Base-by-base conservation (phyloP, 768 basidiomycete genomes). In the Tremella mesenterica region DNA sequence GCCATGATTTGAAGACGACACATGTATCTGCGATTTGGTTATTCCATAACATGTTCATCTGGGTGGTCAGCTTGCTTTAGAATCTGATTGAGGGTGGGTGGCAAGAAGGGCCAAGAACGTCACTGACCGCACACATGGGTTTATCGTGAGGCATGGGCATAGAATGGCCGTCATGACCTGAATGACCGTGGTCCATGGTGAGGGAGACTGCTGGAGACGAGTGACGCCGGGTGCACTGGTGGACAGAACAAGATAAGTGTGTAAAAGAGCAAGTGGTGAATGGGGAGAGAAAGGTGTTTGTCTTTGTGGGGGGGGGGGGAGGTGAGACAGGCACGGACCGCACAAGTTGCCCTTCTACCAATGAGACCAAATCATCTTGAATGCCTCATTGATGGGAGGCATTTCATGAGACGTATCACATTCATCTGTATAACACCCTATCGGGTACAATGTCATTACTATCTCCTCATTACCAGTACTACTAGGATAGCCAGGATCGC, bases 41-140 rank as follows among this genome's bases (percentile, higher is more conserved):
- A 39, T 70, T 70, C 68, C 68, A 70, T 25, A 70, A 56, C 68
- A 70, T 70, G 57, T 70, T 70, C 68, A 70, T 70, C 68, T 70
- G 47, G 29, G 44, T 27, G 5, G 21, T 46, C 44, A 23, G 8
- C 47, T 31, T 3, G 16, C 3, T 28, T 20, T 13, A 16, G 47
- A 31, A 18, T 3, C 5, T 29, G 8, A 43, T 8, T 25, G 7
- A 43, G 8, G 41, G 41, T n/a, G 18, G 12, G 47, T 29, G n/a
- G 27, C 34, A 16, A 30, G 23, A 14, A 18, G 18, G 7, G 25
- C 27, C 21, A 26, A 46, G 44, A 20, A 28, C 27, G 25, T 23
- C 20, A 26, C 44, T 21, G 44, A 26, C 31, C 48, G 8, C 9
- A 49, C 48, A 7, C 50, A 52, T 52, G 21, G 50, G 50, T 13